A percentile compares a stretch with the other conserved stretches of the same genome.
These are phyloP conservation scores for Luffa acutangula DNA, from an alignment of 306 rosid species.

Conservation along the genomic window DNA sequence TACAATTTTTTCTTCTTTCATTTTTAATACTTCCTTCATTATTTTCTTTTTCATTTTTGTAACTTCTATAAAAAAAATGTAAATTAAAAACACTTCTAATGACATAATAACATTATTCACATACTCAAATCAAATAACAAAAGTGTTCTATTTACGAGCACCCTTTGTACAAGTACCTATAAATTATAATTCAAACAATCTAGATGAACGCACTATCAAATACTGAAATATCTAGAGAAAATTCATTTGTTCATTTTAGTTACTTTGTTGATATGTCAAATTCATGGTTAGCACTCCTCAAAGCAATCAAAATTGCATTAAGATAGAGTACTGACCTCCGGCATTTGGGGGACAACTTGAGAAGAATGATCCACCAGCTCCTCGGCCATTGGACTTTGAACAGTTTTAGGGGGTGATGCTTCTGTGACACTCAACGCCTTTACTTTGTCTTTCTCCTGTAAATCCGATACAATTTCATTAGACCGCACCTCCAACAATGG, in stretches of 20 bases:
- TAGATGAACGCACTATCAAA: background rate
- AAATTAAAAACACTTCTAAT: background rate
- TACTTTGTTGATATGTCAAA: background rate
- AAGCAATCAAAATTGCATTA: background rate
- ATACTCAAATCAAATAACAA: background rate
- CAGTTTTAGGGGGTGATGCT: constrained; percentile 18
- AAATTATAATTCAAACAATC: background rate
- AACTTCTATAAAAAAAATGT: background rate
- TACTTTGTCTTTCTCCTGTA: constrained; percentile 4
- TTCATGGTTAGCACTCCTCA: background rate
- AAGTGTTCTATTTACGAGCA: background rate
- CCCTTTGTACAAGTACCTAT: background rate
- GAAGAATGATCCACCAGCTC: constrained; percentile 17
- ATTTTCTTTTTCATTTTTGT: background rate
- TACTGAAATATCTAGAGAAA: background rate
- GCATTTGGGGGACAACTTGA: constrained; percentile 13
- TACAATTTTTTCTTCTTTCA: background rate
- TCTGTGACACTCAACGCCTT: constrained; percentile 21
- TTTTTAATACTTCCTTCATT: background rate
- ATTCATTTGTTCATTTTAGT: background rate
- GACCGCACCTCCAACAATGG: constrained; percentile 10
- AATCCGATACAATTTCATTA: background rate
- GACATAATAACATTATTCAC: background rate
- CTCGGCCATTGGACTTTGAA: constrained; percentile 15
- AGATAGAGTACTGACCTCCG: constrained; percentile 27